Percentiles rank a stretch among this genome's conserved stretches.
These are phyloP conservation scores for Aspergillus versicolor DNA, from an alignment of 2,329 filamentous ascomycete species.

Conservation along the genomic window DNA sequence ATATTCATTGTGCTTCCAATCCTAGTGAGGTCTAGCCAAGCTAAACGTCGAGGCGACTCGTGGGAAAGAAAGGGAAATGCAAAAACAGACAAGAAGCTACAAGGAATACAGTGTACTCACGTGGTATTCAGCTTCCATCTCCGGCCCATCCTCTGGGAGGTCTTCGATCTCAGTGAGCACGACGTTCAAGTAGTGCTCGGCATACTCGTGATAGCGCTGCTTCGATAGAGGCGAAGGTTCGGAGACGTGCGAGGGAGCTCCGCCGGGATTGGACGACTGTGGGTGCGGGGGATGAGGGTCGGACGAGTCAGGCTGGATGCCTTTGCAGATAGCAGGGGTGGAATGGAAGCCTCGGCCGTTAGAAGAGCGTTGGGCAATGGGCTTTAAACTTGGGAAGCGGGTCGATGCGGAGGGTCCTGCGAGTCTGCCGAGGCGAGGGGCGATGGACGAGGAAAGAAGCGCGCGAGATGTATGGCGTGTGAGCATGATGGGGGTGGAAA, in stretches of 20 bases:
- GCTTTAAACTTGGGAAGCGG: slow-evolving; percentile 16
- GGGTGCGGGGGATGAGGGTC: slow-evolving; percentile 50
- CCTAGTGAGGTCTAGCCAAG: background rate
- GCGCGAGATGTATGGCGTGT: slow-evolving; percentile 46
- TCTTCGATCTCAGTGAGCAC: slow-evolving; percentile 65
- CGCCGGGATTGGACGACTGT: slow-evolving; percentile 40
- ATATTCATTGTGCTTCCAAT: background rate
- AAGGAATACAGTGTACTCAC: slow-evolving; percentile 53
- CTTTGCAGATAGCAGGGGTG: slow-evolving; percentile 41
- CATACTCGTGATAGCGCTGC: slow-evolving; percentile 71
- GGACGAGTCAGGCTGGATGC: slow-evolving; percentile 60
- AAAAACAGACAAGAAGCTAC: background rate
- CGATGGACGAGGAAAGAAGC: slow-evolving; percentile 20
- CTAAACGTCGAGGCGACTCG: background rate
- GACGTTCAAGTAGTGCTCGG: slow-evolving; percentile 71
- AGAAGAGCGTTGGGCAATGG: slow-evolving; percentile 4
- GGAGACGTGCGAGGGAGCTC: slow-evolving; percentile 42
- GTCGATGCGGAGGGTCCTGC: slow-evolving; percentile 14
- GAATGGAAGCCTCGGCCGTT: slow-evolving; percentile 34
- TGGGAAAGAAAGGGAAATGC: background rate
- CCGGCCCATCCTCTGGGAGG: slow-evolving; percentile 67
- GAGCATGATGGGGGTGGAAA: slow-evolving; percentile 29
- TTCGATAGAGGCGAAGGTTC: slow-evolving; percentile 66
- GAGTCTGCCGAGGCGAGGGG: slow-evolving; percentile 21
- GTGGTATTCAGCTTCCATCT: slow-evolving; percentile 85